phyloP scores from a whole-genome alignment of 371 early-diverging fungal species.

The Actinomucor elegans region DNA sequence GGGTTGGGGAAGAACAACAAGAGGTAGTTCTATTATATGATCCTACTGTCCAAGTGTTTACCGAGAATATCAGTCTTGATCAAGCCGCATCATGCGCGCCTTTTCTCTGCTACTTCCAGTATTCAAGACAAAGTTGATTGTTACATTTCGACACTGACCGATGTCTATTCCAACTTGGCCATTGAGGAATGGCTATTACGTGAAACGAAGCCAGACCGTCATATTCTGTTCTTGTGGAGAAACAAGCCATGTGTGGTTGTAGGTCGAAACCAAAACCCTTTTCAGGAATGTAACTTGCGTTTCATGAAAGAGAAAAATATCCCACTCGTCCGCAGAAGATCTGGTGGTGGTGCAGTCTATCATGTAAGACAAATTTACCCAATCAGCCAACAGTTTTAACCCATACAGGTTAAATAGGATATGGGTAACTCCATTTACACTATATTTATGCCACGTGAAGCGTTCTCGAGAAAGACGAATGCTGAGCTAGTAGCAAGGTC shows the following conservation, averaged over 20 bases:
- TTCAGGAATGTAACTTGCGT: constrained; percentile 85
- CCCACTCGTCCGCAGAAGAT: constrained; percentile 84
- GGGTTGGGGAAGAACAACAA: too few species aligned
- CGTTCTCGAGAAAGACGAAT: constrained; percentile 74
- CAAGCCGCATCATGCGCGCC: too few species aligned
- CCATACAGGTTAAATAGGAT: constrained; percentile 69
- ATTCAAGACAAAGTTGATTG: constrained; percentile 38
- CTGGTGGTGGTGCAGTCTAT: constrained; percentile 97
- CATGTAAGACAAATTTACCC: constrained; percentile 70
- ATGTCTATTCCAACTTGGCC: constrained; percentile 89
- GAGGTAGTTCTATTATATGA: too few species aligned
- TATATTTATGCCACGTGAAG: constrained; percentile 86
- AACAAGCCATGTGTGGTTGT: constrained; percentile 89
- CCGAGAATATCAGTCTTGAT: too few species aligned
- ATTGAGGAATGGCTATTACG: constrained; percentile 90
- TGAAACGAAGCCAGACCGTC: constrained; percentile 60
- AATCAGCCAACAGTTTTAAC: too few species aligned
- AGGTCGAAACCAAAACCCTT: constrained; percentile 97
- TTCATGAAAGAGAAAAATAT: constrained; percentile 66
- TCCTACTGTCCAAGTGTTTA: too few species aligned
- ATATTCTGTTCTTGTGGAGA: constrained; percentile 85
- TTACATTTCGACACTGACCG: constrained; percentile 66
- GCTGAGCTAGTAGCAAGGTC: constrained; percentile 83
- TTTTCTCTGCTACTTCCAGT: not conserved
- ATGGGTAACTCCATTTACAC: constrained; percentile 95